These are phyloP conservation scores for Suhomyces kunorum DNA, from an alignment of 1,139 yeast species.

Conservation along the genomic window DNA sequence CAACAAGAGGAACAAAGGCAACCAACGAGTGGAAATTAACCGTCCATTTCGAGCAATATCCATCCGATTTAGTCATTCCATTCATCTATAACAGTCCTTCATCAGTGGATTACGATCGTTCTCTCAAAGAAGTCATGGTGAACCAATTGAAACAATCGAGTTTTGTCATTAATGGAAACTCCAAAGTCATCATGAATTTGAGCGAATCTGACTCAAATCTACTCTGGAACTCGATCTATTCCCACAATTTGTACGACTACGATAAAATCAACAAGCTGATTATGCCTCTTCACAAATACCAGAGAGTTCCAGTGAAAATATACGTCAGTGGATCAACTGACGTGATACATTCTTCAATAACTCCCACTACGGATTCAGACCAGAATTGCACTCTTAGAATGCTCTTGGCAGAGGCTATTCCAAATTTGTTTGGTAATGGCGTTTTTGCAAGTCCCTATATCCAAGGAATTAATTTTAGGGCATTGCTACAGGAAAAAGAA, in stretches of 20 bases:
- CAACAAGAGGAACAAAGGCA: not conserved
- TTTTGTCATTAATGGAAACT: constrained; percentile 68
- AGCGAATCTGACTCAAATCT: constrained; percentile 58
- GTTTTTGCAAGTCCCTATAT: constrained; percentile 44
- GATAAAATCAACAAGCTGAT: constrained; percentile 30
- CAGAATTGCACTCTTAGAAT: constrained; percentile 39
- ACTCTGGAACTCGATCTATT: constrained; percentile 56
- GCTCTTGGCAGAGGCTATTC: constrained; percentile 19
- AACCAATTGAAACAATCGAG: constrained; percentile 82
- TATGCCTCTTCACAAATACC: constrained; percentile 34
- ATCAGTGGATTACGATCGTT: constrained; percentile 26
- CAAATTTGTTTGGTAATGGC: constrained; percentile 27
- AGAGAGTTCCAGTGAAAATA: constrained; percentile 60
- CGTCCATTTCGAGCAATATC: constrained; percentile 47
- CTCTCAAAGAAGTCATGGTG: constrained; percentile 57
- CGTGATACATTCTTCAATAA: constrained; percentile 52
- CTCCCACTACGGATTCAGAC: constrained; percentile 11
- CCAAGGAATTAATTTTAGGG: constrained; percentile 65
- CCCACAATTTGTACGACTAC: constrained; percentile 32
- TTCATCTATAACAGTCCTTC: constrained; percentile 19
- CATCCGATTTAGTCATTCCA: constrained; percentile 56
- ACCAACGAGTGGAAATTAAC: constrained; percentile 49
- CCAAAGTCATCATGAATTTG: constrained; percentile 74
- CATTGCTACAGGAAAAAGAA: constrained; percentile 34
- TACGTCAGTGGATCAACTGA: constrained; percentile 50